Conservation (phyloP, 2,329 filamentous ascomycete species). For the Macrophomina tecta region DNA sequence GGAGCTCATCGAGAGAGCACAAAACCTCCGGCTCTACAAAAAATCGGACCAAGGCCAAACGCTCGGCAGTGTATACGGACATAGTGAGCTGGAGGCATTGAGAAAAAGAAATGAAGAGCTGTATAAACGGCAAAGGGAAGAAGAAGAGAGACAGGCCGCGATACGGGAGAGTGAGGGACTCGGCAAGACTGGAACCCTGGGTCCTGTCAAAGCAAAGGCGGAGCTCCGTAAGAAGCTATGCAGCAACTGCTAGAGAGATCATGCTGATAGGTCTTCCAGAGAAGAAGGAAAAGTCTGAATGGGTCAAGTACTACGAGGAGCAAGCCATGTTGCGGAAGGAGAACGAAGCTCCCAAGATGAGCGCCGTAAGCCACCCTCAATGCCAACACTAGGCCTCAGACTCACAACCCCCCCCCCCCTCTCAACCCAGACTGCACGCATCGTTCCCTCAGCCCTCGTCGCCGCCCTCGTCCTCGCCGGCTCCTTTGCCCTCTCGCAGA, state of each 20-base stretch:
- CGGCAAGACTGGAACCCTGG: conserved; percentile 4
- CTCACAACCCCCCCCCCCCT: background rate
- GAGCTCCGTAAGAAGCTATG: conserved; percentile 41
- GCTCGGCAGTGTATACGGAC: conserved; percentile 13
- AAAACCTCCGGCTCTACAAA: conserved; percentile 39
- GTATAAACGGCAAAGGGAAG: conserved; percentile 40
- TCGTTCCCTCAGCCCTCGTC: conserved; percentile 43
- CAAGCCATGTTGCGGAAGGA: conserved; percentile 34
- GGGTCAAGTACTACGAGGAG: conserved; percentile 37
- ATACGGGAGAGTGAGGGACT: conserved; percentile 33
- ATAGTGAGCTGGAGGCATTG: conserved; percentile 28
- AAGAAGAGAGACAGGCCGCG: conserved; percentile 35
- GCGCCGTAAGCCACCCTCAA: conserved; percentile 35
- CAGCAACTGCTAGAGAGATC: conserved; percentile 39
- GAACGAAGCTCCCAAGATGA: conserved; percentile 41
- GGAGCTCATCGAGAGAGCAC: conserved; percentile 39
- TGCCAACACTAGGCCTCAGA: too few species aligned
- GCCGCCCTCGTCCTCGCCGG: conserved; percentile 34
- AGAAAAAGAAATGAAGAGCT: conserved; percentile 41
- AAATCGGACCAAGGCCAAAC: conserved; percentile 36
- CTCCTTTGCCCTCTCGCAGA: conserved; percentile 39
- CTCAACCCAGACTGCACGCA: conserved; percentile 39
- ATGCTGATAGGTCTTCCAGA: conserved; percentile 32
- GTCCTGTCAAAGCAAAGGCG: conserved; percentile 39
- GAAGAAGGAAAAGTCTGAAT: conserved; percentile 36